Evolutionary conservation across 768 basidiomycete species (phyloP).

Genomic region (Artomyces pyxidatus): DNA sequence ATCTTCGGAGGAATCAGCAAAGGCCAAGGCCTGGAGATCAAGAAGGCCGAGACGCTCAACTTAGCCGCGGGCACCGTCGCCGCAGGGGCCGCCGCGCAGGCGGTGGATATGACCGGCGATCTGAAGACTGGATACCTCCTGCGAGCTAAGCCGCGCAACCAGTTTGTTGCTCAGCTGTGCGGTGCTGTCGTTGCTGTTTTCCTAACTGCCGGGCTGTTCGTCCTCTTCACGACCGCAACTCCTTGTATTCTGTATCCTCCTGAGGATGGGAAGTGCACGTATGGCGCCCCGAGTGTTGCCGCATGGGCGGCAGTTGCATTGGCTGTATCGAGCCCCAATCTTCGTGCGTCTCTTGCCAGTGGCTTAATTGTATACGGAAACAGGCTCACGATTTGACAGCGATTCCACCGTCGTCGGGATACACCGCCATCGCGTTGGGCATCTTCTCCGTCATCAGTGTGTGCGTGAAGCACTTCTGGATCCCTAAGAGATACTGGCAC

Average conservation of each 20-base stretch:
- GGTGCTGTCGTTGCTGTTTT: constrained; percentile 56
- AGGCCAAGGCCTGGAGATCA: constrained; percentile 28
- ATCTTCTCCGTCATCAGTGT: constrained; percentile 37
- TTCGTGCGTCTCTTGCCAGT: constrained; percentile 28
- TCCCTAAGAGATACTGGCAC: constrained; percentile 41
- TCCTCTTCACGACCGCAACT: constrained; percentile 54
- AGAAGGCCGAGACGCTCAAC: constrained; percentile 38
- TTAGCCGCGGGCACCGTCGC: constrained; percentile 46
- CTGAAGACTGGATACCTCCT: constrained; percentile 65
- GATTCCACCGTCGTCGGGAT: constrained; percentile 47
- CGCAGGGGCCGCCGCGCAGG: constrained; percentile 48
- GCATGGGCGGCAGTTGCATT: constrained; percentile 52
- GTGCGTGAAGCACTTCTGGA: constrained; percentile 35
- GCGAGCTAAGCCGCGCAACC: constrained; percentile 52
- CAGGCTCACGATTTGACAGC: constrained; percentile 20
- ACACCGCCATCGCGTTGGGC: constrained; percentile 47
- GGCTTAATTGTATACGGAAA: neutral
- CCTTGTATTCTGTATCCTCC: constrained; percentile 43
- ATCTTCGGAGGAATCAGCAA: constrained; percentile 57
- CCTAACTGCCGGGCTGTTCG: constrained; percentile 47
- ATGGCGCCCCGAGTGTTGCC: constrained; percentile 45
- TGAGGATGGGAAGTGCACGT: constrained; percentile 35
- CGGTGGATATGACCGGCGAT: constrained; percentile 60
- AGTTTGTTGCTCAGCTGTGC: constrained; percentile 52
- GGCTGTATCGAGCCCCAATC: constrained; percentile 38